These are phyloP conservation scores for Tylopilus sp. DNA, from an alignment of 1,284 basidiomycete species.

Conservation along the genomic window DNA sequence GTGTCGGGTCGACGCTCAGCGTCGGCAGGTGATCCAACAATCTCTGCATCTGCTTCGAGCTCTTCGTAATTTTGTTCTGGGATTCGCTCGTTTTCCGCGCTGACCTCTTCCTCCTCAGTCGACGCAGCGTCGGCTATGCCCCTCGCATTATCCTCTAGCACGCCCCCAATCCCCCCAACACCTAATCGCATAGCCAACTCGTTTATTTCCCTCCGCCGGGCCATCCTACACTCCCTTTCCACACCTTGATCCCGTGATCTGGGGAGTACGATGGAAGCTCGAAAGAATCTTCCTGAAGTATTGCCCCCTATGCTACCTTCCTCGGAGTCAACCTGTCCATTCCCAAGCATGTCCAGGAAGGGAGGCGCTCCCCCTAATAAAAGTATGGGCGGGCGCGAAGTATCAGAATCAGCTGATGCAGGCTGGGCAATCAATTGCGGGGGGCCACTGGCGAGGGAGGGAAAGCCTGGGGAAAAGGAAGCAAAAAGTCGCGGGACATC, in stretches of 20 bases:
- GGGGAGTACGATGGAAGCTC: slow-evolving; percentile 70
- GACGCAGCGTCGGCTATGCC: slow-evolving; percentile 6
- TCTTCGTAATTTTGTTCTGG: slow-evolving; percentile 12
- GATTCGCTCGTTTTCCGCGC: slow-evolving; percentile 2
- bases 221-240: slow-evolving; percentile 58
- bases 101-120: slow-evolving; percentile 12
- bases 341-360: slow-evolving; percentile 28
- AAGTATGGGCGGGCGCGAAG: slow-evolving; percentile 45
- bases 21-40: slow-evolving; percentile 18
- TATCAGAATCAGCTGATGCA: slow-evolving; percentile 35
- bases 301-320: slow-evolving; percentile 16
- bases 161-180: slow-evolving; percentile 67
- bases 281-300: slow-evolving; percentile 50
- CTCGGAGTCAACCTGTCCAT: slow-evolving; percentile 18
- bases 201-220: slow-evolving; percentile 68
- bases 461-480: slow-evolving; percentile 18
- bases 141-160: slow-evolving; percentile 41
- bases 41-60: slow-evolving; percentile 14
- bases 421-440: slow-evolving; percentile 17
- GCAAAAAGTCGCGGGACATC: slow-evolving; percentile 55
- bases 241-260: slow-evolving; percentile 47
- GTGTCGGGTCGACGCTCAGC: slow-evolving; percentile 1
- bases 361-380: slow-evolving; percentile 36
- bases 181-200: slow-evolving; percentile 76
- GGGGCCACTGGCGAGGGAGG: slow-evolving; percentile 6